Evolutionary conservation across 2,329 filamentous ascomycete genomes (phyloP).

Genomic region (Cytospora leucostoma): DNA sequence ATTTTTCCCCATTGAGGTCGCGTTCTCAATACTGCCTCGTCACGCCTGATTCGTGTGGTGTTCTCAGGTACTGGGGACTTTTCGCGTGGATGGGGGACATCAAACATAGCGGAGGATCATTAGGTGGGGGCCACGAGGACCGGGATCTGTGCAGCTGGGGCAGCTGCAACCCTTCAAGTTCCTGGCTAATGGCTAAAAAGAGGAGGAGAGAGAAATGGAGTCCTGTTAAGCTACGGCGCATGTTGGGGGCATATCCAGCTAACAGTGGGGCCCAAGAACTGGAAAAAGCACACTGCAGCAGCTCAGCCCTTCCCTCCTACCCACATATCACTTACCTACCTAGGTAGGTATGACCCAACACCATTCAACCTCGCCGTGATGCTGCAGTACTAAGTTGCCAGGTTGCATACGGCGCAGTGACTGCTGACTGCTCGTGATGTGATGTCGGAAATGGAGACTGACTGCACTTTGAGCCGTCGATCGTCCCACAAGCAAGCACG

Average conservation of each 20-base stretch:
- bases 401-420: background rate
- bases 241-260: conserved; percentile 11
- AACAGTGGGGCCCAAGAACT: background rate
- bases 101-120: conserved; percentile 4
- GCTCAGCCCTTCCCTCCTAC: background rate
- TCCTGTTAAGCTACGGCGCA: conserved; percentile 21
- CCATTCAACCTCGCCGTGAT: background rate
- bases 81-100: background rate
- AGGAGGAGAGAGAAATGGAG: conserved; percentile 6
- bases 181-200: conserved; percentile 11
- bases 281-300: background rate
- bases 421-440: background rate
- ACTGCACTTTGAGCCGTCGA: background rate
- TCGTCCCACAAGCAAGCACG: conserved; percentile 7
- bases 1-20: background rate
- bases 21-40: conserved; percentile 1
- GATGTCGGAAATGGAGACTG: background rate
- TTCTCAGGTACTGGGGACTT: background rate
- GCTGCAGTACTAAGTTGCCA: background rate
- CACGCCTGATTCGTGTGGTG: background rate
- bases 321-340: no score
- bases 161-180: background rate
- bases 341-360: background rate
- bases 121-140: conserved; percentile 16
- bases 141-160: conserved; percentile 8